Conservation (phyloP, 345 rosid genomes). For the Raphanus sativus region DNA sequence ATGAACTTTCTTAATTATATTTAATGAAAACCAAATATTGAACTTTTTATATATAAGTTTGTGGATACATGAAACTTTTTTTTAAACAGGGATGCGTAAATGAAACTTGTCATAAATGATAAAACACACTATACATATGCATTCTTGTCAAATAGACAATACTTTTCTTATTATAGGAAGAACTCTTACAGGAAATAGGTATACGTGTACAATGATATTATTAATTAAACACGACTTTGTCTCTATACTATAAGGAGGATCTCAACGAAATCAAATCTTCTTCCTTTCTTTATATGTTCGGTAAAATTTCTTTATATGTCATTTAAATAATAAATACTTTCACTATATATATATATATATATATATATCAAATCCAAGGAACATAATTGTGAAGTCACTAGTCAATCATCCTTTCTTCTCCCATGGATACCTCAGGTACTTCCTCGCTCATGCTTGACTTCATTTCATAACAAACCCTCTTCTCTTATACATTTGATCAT, state of each 20-base stretch:
- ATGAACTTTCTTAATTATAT: too few species aligned
- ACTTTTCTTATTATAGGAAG: too few species aligned
- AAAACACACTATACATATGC: too few species aligned
- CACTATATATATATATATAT: constrained; percentile 10
- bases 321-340: not conserved
- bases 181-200: not conserved
- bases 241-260: not conserved
- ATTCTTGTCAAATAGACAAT: too few species aligned
- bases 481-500: not conserved
- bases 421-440: constrained; percentile 29
- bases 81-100: too few species aligned
- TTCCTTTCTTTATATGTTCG: not conserved
- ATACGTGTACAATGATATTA: not conserved
- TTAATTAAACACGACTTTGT: not conserved
- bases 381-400: not conserved
- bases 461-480: not conserved
- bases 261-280: not conserved
- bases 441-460: constrained; percentile 1
- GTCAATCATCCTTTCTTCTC: not conserved
- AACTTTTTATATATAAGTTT: too few species aligned
- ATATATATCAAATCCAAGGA: constrained; percentile 8
- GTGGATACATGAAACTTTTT: too few species aligned
- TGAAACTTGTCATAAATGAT: too few species aligned
- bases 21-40: too few species aligned
- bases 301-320: not conserved